A percentile compares a stretch with the other conserved stretches of the same genome.
Evolutionary conservation across 441 rosid genomes (phyloP).

Genomic region (Raphanus hybrid): DNA sequence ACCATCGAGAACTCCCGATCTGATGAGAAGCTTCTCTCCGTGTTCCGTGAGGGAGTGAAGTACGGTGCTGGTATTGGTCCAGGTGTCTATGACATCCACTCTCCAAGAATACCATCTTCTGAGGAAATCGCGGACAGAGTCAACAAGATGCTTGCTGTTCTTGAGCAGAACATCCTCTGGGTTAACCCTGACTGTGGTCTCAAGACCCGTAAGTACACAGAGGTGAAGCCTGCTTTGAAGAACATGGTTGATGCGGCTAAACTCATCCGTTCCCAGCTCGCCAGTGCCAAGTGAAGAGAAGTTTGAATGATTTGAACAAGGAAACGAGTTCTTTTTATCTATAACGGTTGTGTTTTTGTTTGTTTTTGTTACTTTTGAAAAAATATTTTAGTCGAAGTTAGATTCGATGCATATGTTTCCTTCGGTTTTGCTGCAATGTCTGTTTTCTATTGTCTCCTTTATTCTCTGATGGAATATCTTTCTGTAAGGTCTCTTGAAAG

Average conservation of each 20-base stretch:
- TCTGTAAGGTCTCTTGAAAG: neutral
- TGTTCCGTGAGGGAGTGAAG: constrained; percentile 98
- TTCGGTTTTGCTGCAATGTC: constrained; percentile 21
- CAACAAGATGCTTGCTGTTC: constrained; percentile 99
- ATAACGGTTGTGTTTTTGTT: constrained; percentile 36
- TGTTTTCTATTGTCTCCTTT: neutral
- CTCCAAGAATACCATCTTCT: constrained; percentile 90
- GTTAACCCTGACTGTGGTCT: constrained; percentile 99
- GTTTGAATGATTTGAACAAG: constrained; percentile 15
- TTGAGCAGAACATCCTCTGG: constrained; percentile 95
- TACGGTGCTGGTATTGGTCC: constrained; percentile 99
- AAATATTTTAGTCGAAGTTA: constrained; percentile 32
- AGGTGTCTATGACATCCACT: constrained; percentile 96
- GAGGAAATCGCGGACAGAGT: constrained; percentile 97
- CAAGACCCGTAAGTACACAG: constrained; percentile 92
- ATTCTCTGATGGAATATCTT: neutral
- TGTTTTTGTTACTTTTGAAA: constrained; percentile 23
- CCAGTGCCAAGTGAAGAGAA: constrained; percentile 77
- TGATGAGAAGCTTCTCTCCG: constrained; percentile 95
- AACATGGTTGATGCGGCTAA: constrained; percentile 98
- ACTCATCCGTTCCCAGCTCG: constrained; percentile 89
- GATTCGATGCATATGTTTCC: constrained; percentile 36
- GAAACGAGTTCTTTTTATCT: constrained; percentile 1
- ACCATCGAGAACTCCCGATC: constrained; percentile 99
- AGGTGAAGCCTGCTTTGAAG: constrained; percentile 88